These are phyloP conservation scores for Globisporangium cederbergense DNA, from an alignment of 352 stramenopile species.

Conservation along the genomic window DNA sequence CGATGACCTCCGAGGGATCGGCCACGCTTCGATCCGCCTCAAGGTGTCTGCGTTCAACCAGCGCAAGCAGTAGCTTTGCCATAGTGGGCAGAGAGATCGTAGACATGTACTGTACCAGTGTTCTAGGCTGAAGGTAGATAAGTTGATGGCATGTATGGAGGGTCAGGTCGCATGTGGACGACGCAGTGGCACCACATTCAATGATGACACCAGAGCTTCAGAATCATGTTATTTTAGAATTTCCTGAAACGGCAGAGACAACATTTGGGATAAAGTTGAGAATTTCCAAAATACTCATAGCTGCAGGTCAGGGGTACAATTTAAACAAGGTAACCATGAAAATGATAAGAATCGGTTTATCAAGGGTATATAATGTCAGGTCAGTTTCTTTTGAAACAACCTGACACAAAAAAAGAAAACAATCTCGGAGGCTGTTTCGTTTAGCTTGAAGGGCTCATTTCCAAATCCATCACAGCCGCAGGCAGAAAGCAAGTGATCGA, in stretches of 20 bases:
- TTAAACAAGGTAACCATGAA: not conserved
- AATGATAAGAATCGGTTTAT: not conserved
- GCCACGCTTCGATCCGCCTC: constrained; percentile 13
- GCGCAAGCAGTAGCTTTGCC: not conserved
- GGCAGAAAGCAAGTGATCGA: not conserved
- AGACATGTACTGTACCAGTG: not conserved
- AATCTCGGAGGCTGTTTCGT: constrained; percentile 4
- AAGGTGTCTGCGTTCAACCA: constrained; percentile 12
- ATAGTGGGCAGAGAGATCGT: not conserved
- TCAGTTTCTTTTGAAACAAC: constrained; percentile 3
- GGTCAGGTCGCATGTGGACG: not conserved
- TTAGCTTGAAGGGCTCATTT: constrained; percentile 14
- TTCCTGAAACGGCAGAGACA: not conserved
- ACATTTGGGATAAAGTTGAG: not conserved
- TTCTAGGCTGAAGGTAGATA: not conserved
- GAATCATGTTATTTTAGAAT: not conserved
- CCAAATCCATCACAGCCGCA: constrained; percentile 4
- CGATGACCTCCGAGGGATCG: constrained; percentile 40
- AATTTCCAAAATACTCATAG: not conserved
- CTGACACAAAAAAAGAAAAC: constrained; percentile 7
- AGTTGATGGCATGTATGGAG: not conserved
- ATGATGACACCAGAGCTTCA: constrained; percentile 7
- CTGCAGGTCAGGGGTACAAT: not conserved
- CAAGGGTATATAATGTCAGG: not conserved
- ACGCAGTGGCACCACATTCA: not conserved